Evolutionary conservation across 1,284 basidiomycete genomes (phyloP), one percentile per base, ranked within the genome.

Genomic region (Sphaerobolus stellatus): DNA sequence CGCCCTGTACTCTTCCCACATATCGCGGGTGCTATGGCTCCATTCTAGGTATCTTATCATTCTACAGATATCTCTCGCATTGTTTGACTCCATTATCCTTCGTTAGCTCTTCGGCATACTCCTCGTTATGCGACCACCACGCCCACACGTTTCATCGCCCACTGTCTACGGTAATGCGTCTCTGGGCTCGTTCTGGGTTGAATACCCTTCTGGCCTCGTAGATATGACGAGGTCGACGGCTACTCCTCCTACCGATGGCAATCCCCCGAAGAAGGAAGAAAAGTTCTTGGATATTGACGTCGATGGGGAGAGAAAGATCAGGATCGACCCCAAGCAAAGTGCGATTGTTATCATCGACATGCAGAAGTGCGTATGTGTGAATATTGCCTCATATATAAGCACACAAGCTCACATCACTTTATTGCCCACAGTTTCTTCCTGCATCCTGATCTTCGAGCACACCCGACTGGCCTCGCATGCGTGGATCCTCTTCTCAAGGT

Each of bases 291-390:
- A 88, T 41, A 72, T 88, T 38, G 65, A 69, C 2, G 81, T 81
- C 4, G 73, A 82, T 55, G 77, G 77, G 4, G 72, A 75, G n/a
- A 71, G 81, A 16, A 72, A 67, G 16, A 68, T 86, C 41, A 73
- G 84, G 51, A 67, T 86, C 13, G 71, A 81, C 59, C 74, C 71
- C 33, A 67, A 72, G 34, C 69, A 72, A 44, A 79, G 75, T 30
- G 85, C 84, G 16, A 67, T 82, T 55, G 79, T 86, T 22, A 74
- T 86, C 27, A 76, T 86, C 56, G 86, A 87, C 64, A 87, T 88
- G 86, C 85, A 87, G 65, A 87, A 87, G 85, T 86, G 61, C 56
- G 75, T 61, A 24, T 44, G 13, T 44, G n/a, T n/a, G n/a, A n/a
- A n/a, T n/a, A n/a, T n/a, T n/a, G n/a, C n/a, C n/a, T n/a, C n/a